Evolutionary conservation across 2,329 filamentous ascomycete genomes (phyloP), one percentile per base, ranked within the genome.

Genomic region (Xylariaceae sp.): DNA sequence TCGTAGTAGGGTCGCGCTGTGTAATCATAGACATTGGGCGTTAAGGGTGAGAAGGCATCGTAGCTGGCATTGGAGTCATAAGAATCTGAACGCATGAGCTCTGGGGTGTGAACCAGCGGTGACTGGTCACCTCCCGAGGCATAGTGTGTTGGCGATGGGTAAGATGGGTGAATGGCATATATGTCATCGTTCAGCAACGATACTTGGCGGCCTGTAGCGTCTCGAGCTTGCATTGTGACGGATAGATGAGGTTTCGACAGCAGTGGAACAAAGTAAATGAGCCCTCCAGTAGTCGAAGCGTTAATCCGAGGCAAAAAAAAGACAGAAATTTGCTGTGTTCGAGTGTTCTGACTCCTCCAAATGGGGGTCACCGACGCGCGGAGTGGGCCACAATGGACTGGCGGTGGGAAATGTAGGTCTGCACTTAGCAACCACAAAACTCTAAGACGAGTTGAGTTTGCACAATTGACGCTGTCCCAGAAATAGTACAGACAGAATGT

Each of bases 161-260:
- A 78, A 65, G 70, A 78, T 65, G 71, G 62, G 54, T 56, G 60
- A 56, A 63, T 65, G 16, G 69, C 56, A 54, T 71, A 67, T 12
- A 73, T 69, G 44, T 84, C 82, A 62, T 86, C 82, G 69, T 87
- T 87, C 34, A 87, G 76, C 8, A 87, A 76, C 48, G 84, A 87
- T 68, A 87, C 80, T 71, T 79, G 76, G 64, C 82, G 81, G 65
- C 84, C 84, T 37, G 79, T 75, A 39, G 83, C 81, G 71, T 87
- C 81, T 66, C 79, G 75, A 49, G 78, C 80, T 60, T 84, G 78
- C 82, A 87, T 85, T 63, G 57, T 74, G 54, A 40, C 19, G 21
- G 14, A n/a, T n/a, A n/a, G n/a, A n/a, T n/a, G n/a, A n/a, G n/a
- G n/a, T n/a, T n/a, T n/a, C n/a, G 17, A 40, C 9, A 40, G 44